Conservation (phyloP, 345 rosid genomes). For the Boechera divaricarpa region DNA sequence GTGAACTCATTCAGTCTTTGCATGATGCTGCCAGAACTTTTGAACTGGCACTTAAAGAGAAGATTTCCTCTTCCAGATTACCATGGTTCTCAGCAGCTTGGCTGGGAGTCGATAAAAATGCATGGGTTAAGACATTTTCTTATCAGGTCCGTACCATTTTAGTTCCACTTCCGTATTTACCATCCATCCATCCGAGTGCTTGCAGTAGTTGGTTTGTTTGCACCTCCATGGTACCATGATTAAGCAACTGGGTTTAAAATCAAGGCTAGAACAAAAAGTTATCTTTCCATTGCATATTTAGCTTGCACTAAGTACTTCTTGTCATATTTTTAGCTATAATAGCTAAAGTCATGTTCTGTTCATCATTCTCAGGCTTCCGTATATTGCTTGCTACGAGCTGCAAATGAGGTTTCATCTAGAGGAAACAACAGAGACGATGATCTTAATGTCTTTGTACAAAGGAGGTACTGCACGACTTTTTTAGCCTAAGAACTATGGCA, state of each 20-base stretch:
- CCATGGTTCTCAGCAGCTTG: constrained; percentile 90
- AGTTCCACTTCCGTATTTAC: neutral
- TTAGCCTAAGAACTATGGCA: constrained; percentile 13
- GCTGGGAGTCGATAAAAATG: constrained; percentile 83
- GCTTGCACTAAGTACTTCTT: constrained; percentile 15
- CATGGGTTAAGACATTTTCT: constrained; percentile 88
- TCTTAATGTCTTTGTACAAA: constrained; percentile 71
- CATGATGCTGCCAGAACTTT: constrained; percentile 88
- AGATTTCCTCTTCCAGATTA: constrained; percentile 56
- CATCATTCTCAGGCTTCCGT: constrained; percentile 75
- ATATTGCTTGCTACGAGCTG: constrained; percentile 88
- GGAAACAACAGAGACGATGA: constrained; percentile 81
- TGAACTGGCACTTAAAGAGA: constrained; percentile 76
- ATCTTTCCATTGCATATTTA: neutral
- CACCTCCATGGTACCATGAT: neutral
- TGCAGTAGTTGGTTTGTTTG: constrained; percentile 1
- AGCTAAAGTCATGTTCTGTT: constrained; percentile 42
- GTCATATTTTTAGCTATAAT: constrained; percentile 27
- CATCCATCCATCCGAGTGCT: neutral
- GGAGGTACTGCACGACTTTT: constrained; percentile 59
- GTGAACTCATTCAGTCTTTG: constrained; percentile 80
- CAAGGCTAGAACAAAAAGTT: constrained; percentile 1
- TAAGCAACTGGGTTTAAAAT: neutral
- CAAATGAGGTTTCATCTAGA: constrained; percentile 77
- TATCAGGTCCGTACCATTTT: constrained; percentile 70